These are phyloP conservation scores for Graphium sp. DNA, from an alignment of 2,329 filamentous ascomycete genomes.

Conservation along the genomic window DNA sequence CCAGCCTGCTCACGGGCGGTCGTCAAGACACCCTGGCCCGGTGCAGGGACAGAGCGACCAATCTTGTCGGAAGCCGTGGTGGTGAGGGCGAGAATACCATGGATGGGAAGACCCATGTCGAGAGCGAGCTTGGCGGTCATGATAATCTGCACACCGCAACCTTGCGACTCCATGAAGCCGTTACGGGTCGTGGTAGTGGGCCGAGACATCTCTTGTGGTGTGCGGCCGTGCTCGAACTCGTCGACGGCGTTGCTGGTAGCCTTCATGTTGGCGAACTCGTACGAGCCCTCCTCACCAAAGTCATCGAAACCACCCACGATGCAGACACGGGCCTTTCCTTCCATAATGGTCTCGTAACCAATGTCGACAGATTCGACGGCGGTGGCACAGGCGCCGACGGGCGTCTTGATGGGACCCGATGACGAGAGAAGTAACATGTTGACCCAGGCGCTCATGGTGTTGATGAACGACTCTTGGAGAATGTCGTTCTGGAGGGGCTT, in stretches of 20 bases:
- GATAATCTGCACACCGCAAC: slow-evolving; percentile 94
- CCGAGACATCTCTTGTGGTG: slow-evolving; percentile 92
- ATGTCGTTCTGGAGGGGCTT: slow-evolving; percentile 98
- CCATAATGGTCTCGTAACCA: slow-evolving; percentile 94
- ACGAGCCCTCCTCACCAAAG: slow-evolving; percentile 97
- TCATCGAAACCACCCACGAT: slow-evolving; percentile 98
- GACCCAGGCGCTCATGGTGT: slow-evolving; percentile 98
- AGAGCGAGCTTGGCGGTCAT: slow-evolving; percentile 94
- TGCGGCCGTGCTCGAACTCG: slow-evolving; percentile 88
- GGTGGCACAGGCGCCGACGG: slow-evolving; percentile 92
- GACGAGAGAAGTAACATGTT: slow-evolving; percentile 98
- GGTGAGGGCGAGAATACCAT: slow-evolving; percentile 84
- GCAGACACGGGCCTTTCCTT: slow-evolving; percentile 94
- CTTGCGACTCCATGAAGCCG: slow-evolving; percentile 99
- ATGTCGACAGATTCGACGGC: slow-evolving; percentile 95
- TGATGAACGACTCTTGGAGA: slow-evolving; percentile 98
- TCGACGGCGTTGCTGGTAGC: slow-evolving; percentile 96
- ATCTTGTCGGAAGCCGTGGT: slow-evolving; percentile 98
- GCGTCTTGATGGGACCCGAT: slow-evolving; percentile 95
- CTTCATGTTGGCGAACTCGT: slow-evolving; percentile 99
- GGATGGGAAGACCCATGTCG: slow-evolving; percentile 97
- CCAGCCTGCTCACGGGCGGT: slow-evolving; percentile 80
- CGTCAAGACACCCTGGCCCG: slow-evolving; percentile 91
- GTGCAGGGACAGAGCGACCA: slow-evolving; percentile 88
- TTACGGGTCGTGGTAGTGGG: slow-evolving; percentile 93